Evolutionary conservation across 2,329 filamentous ascomycete genomes (phyloP).

Genomic region (Ophiostoma quercus): DNA sequence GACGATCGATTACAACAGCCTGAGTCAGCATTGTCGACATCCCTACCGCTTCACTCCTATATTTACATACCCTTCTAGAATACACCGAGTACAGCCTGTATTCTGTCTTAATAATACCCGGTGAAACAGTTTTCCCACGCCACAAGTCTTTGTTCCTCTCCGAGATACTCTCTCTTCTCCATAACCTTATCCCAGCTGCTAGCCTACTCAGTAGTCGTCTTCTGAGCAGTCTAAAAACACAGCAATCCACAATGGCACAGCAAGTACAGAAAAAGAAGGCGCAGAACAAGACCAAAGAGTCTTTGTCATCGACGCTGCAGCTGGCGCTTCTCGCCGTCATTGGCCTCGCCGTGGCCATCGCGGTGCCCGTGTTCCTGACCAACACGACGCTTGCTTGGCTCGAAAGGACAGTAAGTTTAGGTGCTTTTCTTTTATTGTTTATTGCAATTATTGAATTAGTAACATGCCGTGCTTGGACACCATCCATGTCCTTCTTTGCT

Average conservation of each 20-base stretch:
- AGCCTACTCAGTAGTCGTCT: too few species aligned
- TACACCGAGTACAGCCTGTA: background rate
- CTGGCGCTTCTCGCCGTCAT: constrained; percentile 11
- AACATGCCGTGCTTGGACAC: background rate
- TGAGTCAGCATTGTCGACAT: background rate
- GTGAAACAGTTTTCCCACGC: constrained; percentile 11
- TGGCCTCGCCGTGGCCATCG: constrained; percentile 12
- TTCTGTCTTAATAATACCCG: background rate
- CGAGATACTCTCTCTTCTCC: background rate
- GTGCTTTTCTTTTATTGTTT: background rate
- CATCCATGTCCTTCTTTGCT: constrained; percentile 1
- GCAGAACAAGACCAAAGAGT: background rate
- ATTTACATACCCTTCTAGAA: too few species aligned
- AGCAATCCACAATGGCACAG: background rate
- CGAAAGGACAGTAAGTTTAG: background rate
- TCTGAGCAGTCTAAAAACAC: background rate
- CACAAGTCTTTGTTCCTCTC: background rate
- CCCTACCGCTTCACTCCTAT: too few species aligned
- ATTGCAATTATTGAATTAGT: background rate
- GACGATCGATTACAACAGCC: too few species aligned
- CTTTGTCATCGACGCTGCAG: constrained; percentile 6
- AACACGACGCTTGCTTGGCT: constrained; percentile 15
- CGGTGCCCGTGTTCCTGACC: constrained; percentile 15
- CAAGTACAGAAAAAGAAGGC: background rate
- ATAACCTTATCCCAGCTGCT: too few species aligned